These are phyloP conservation scores for Aureobasidium leucospermi DNA, from an alignment of 2,329 filamentous ascomycete genomes.

Conservation along the genomic window DNA sequence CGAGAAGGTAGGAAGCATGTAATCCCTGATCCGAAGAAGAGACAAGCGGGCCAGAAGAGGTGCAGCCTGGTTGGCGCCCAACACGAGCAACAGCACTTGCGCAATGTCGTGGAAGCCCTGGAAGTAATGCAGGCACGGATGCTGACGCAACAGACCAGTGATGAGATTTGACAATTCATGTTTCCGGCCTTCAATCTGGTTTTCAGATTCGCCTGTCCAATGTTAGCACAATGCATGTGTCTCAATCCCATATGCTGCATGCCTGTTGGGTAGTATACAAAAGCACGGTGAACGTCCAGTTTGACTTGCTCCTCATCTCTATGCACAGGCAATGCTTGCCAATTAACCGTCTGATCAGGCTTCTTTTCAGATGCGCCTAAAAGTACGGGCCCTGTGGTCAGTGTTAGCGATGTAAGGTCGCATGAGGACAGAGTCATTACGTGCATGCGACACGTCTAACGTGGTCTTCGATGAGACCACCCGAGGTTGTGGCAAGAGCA, in stretches of 20 bases:
- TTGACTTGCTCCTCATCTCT: slow-evolving; percentile 83
- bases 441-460: slow-evolving; percentile 71
- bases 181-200: slow-evolving; percentile 65
- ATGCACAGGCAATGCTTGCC: slow-evolving; percentile 65
- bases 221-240: slow-evolving; percentile 3
- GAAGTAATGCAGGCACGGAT: slow-evolving; percentile 88
- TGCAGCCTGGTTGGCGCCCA: slow-evolving; percentile 56
- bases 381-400: slow-evolving; percentile 53
- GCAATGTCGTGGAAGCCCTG: slow-evolving; percentile 98
- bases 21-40: slow-evolving; percentile 84
- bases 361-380: slow-evolving; percentile 30
- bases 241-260: slow-evolving; percentile 24
- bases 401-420: not conserved
- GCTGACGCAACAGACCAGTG: slow-evolving; percentile 65
- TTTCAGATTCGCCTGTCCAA: slow-evolving; percentile 55
- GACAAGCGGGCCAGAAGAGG: slow-evolving; percentile 72
- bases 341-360: slow-evolving; percentile 28
- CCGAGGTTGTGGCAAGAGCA: slow-evolving; percentile 35
- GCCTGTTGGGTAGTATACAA: slow-evolving; percentile 91
- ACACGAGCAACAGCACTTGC: slow-evolving; percentile 84
- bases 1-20: slow-evolving; percentile 84
- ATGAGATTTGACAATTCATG: slow-evolving; percentile 73
- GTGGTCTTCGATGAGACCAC: slow-evolving; percentile 41
- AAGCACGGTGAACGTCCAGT: slow-evolving; percentile 90
- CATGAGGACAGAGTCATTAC: slow-evolving; percentile 26